A percentile compares a stretch with the other conserved stretches of the same genome.
phyloP scores from a whole-genome alignment of 169 alveolate species.

The Plasmodium ovale region DNA sequence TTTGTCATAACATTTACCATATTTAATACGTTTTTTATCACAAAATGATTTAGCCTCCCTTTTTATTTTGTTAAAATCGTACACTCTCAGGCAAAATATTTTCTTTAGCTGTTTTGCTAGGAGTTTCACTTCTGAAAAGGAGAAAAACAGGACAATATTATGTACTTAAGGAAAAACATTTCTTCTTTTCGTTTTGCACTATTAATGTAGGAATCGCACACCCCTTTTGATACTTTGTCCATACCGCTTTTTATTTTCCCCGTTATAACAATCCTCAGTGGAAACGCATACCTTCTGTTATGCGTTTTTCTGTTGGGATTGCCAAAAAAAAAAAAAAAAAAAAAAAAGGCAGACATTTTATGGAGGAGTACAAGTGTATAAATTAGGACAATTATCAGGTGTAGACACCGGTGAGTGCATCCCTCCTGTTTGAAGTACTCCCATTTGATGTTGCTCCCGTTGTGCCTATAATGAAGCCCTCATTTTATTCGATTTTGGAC shows the following conservation, averaged over 20 bases:
- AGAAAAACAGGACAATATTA: neutral
- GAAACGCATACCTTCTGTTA: slow-evolving; percentile 16
- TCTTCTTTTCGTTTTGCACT: neutral
- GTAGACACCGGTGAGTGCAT: too few species aligned
- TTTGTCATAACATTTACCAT: neutral
- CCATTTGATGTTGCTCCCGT: too few species aligned
- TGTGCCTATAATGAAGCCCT: too few species aligned
- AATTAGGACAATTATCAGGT: too few species aligned
- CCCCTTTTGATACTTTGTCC: neutral
- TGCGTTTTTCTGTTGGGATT: neutral
- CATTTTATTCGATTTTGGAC: too few species aligned
- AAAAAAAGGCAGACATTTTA: neutral
- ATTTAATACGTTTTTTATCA: neutral
- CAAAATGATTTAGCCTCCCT: slow-evolving; percentile 34
- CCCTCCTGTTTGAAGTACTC: too few species aligned
- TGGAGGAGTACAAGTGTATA: too few species aligned
- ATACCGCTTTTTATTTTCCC: slow-evolving; percentile 70
- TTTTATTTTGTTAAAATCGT: slow-evolving; percentile 27
- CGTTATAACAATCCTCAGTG: slow-evolving; percentile 57
- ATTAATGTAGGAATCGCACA: neutral
- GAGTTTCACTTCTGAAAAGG: slow-evolving; percentile 8
- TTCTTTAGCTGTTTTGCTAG: slow-evolving; percentile 41
- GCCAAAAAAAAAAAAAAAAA: slow-evolving; percentile 2
- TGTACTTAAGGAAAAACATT: neutral
- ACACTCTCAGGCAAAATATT: slow-evolving; percentile 28